Base-by-base conservation (phyloP, 768 basidiomycete genomes). In the Pulveroboletus ravenelii region DNA sequence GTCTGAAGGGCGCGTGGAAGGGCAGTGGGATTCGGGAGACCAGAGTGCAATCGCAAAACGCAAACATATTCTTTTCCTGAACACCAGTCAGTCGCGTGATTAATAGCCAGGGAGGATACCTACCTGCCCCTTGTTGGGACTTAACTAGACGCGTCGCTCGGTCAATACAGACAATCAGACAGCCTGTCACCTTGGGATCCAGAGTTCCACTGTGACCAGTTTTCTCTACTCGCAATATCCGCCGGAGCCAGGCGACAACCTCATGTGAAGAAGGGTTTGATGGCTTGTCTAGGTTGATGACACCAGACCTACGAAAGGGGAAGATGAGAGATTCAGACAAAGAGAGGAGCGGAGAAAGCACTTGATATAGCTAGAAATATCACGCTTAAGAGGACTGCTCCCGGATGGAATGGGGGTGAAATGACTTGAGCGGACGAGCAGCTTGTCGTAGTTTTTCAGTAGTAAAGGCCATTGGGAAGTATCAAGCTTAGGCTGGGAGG, bases 231-330 rank as follows among this genome's bases (percentile, higher is more conserved):
- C 94, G 85, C 47, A 99, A 71, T 56, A 99, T 99, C n/a, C 96
- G 83, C 60, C 94, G 81, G 55, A 99, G 73, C 96, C 96, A 99
- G 14, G 96, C 96, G 58, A 99, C 96, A 47, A 99, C 96, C 77
- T 99, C 96, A 70, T 99, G 96, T 5, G 94, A 95, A 15, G 94
- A 96, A 4, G 95, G 95, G 72, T 98, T 99, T 30, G 95, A 97
- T 20, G 96, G 96, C 66, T 99, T 99, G 81, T 99, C 96, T 58
- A 99, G 78, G 74, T 99, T 99, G 69, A 99, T 99, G 47, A 97
- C 91, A 60, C 96, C 96, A 59, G 94, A 92, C 76, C 93, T 95
- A 57, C n/a, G 10, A 50, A 54, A 42, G 43, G 23, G 9, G 12
- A 18, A 50, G 30, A n/a, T 20, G 34, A 55, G 25, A 47, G 50